Evolutionary conservation across 2,329 filamentous ascomycete genomes (phyloP), one percentile per base, ranked within the genome.

Genomic region (Verticillium albo-atrum): DNA sequence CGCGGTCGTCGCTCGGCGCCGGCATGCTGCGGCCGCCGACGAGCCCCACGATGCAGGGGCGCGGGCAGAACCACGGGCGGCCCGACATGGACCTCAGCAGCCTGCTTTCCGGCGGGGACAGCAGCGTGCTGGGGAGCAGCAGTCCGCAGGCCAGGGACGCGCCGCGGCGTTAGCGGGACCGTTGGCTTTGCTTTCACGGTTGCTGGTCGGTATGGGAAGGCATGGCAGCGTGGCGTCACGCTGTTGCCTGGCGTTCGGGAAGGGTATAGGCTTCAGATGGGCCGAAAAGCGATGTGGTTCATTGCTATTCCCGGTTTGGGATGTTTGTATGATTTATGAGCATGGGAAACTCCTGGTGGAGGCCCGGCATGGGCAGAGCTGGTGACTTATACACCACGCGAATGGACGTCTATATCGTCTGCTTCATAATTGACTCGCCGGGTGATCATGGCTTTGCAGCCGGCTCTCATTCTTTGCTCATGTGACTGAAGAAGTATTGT

Each of bases 71-170:
- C n/a, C 42, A 25, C 9, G n/a, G 3, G 20, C 42, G 42, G 42
- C 42, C n/a, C 9, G 71, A 51, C 27, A 75, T 88, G 58, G 84
- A 86, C 63, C 73, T 86, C 54, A 85, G 81, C 64, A 79, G 81
- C 42, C 70, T 86, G 10, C 71, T 86, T 56, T 84, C 82, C 7
- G 74, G 78, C 37, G 81, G 85, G 37, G 85, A 82, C 59, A 86
- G 84, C 69, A 86, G 82, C 63, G 75, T 82, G 58, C 74, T 82
- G 62, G 78, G 78, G 1, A 83, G 81, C 65, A 86, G 83, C 65
- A 86, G 83, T 65, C 83, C 83, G n/a, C 75, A 77, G 15, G 67
- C 76, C 10, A 74, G 75, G 59, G 74, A 79, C 14, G 65, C 68
- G 28, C 66, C 71, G 56, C 67, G 71, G 26, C 27, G 26, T 5